These are phyloP conservation scores for Kwoniella sp. DNA, from an alignment of 768 basidiomycete genomes.

Conservation along the genomic window DNA sequence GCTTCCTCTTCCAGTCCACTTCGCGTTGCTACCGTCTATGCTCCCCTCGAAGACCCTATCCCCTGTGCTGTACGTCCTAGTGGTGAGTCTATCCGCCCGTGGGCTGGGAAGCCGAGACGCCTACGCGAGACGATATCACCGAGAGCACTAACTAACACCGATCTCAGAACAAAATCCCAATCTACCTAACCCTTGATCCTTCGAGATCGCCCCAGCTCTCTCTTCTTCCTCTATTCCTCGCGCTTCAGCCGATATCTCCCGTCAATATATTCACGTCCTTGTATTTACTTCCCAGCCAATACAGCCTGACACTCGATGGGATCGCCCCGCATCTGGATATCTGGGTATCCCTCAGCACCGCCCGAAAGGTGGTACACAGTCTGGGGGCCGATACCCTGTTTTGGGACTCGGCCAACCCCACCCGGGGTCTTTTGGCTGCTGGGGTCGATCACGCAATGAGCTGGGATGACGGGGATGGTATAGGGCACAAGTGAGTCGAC, in stretches of 20 bases:
- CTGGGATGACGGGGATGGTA: slow-evolving; percentile 28
- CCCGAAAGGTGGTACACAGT: slow-evolving; percentile 2
- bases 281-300: slow-evolving; percentile 1
- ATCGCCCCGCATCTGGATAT: slow-evolving; percentile 29
- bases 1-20: slow-evolving; percentile 10
- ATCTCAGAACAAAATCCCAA: slow-evolving; percentile 23
- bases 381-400: slow-evolving; percentile 23
- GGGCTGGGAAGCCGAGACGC: too few relatives aligned
- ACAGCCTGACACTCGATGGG: slow-evolving; percentile 20
- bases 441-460: slow-evolving; percentile 16
- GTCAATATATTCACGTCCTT: slow-evolving; percentile 14
- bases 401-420: slow-evolving; percentile 3
- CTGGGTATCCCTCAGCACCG: slow-evolving; percentile 19
- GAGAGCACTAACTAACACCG: too few relatives aligned
- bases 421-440: slow-evolving; percentile 19
- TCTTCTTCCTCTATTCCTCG: slow-evolving; percentile 24
- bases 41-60: slow-evolving; percentile 3
- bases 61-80: slow-evolving; percentile 10
- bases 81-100: slow-evolving; percentile 6
- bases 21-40: slow-evolving; percentile 8
- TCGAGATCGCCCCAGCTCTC: slow-evolving; percentile 27
- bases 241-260: slow-evolving; percentile 15
- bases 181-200: slow-evolving; percentile 30
- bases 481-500: slow-evolving; percentile 31
- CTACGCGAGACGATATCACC: too few relatives aligned